Conservation (phyloP, 1,284 basidiomycete genomes). For the Thecaphora thlaspeos region DNA sequence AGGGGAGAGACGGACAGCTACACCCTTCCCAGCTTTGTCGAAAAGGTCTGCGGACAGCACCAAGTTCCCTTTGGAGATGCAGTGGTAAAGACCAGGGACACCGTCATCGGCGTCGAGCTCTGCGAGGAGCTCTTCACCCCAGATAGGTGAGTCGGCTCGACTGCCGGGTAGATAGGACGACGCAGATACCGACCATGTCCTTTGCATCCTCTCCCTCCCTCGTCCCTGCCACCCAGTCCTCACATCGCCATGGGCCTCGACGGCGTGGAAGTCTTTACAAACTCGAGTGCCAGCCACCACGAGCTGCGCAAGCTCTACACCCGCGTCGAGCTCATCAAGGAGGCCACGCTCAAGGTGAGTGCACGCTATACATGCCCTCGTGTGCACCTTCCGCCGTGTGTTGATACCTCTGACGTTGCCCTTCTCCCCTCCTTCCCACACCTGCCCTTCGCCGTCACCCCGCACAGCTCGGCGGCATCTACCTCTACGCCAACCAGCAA, state of each 20-base stretch:
- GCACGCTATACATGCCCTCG: too few species aligned
- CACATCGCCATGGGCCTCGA: slow-evolving; percentile 96
- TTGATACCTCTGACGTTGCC: too few species aligned
- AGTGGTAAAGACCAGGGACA: slow-evolving; percentile 87
- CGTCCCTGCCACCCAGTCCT: too few species aligned
- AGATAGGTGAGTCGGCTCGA: slow-evolving; percentile 66
- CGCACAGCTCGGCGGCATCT: slow-evolving; percentile 78
- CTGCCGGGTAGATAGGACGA: too few species aligned
- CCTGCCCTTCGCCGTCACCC: not conserved
- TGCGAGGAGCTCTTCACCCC: slow-evolving; percentile 98
- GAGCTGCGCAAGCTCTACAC: slow-evolving; percentile 90
- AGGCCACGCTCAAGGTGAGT: slow-evolving; percentile 84
- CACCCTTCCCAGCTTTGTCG: slow-evolving; percentile 81
- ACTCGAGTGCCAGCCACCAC: slow-evolving; percentile 95
- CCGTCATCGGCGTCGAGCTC: slow-evolving; percentile 90
- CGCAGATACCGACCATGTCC: too few species aligned
- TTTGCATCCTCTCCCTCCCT: too few species aligned
- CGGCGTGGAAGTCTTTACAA: slow-evolving; percentile 97
- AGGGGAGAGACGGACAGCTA: slow-evolving; percentile 83
- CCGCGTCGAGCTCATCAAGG: slow-evolving; percentile 90
- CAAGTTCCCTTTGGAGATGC: slow-evolving; percentile 95
- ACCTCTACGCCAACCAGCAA: slow-evolving; percentile 97
- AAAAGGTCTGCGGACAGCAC: slow-evolving; percentile 83
- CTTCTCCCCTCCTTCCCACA: not conserved
- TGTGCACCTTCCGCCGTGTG: too few species aligned